Conservation (phyloP, 305 asterid genomes). For the Fraxinus albicans region DNA sequence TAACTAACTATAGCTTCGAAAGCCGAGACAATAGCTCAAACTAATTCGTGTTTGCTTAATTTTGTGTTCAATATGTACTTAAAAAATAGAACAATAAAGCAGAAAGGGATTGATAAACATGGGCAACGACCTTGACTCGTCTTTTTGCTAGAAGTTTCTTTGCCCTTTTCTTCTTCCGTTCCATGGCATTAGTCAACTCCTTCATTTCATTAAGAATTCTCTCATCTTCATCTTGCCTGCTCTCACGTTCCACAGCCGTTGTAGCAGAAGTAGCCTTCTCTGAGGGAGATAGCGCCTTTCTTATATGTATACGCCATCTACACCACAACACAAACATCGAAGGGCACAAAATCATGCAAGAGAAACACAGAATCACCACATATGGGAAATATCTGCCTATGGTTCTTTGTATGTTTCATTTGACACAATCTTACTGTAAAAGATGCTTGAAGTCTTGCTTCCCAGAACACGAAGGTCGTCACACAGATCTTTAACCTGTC, state of each 20-base stretch:
- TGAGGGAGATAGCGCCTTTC: slow-evolving; percentile 76
- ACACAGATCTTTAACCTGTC: slow-evolving; percentile 75
- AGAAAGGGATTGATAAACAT: not conserved
- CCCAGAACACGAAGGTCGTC: slow-evolving; percentile 87
- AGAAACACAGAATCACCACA: not conserved
- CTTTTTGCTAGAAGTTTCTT: slow-evolving; percentile 70
- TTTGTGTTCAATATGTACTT: not conserved
- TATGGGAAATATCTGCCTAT: not conserved
- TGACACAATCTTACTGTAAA: slow-evolving; percentile 52
- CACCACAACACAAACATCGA: slow-evolving; percentile 11
- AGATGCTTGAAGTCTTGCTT: slow-evolving; percentile 93
- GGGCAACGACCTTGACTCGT: slow-evolving; percentile 60
- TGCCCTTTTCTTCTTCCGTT: slow-evolving; percentile 66
- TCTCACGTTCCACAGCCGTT: slow-evolving; percentile 37
- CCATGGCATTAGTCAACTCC: slow-evolving; percentile 74
- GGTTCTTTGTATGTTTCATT: not conserved
- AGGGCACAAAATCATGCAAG: not conserved
- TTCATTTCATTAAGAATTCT: slow-evolving; percentile 73
- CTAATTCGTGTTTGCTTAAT: not conserved
- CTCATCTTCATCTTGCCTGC: slow-evolving; percentile 68
- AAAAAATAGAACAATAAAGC: not conserved
- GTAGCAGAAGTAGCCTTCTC: slow-evolving; percentile 48
- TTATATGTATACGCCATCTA: slow-evolving; percentile 80
- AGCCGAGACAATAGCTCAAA: not conserved
- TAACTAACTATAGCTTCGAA: not conserved